Evolutionary conservation across 148 eudicot species (phyloP), one percentile per base, ranked within the genome.

Genomic region (Rheum nobile): DNA sequence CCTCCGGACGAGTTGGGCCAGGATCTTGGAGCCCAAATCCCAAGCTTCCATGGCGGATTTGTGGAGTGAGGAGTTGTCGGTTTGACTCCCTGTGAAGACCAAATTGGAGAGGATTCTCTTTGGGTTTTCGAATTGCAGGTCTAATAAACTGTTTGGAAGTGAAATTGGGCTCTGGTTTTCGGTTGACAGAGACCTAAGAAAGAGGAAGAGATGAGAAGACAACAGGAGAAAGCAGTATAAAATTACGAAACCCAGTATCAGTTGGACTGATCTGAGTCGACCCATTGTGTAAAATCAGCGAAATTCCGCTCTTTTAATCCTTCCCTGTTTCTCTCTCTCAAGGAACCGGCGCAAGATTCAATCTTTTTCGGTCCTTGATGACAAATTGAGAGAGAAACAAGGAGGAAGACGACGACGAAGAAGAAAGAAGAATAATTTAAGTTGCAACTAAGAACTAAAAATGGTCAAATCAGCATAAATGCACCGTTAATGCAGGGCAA

Each of bases 201-300:
- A 77, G 37, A 86, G 13, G 0, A 89, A 94, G 31, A 88, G 82
- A 78, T 91, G 92, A n/a, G 87, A 78, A 9, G 84, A 83, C 54
- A 91, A 74, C n/a, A 89, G 59, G 12, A 65, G 70, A 65, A 88
- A 34, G 4, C 85, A 74, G 71, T 88, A 91, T 11, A 91, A 19
- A 35, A 89, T 79, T 26, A 82, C 67, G 24, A 89, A 48, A 41
- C 79, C 86, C 83, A 83, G 78, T 69, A 88, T 14, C 1, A 89
- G 70, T 31, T 89, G 89, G 22, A 89, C 76, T 79, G 88, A 84
- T 85, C 81, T 84, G 81, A 84, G 85, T 78, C 90, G 87, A 75
- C 83, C 84, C 85, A 85, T 32, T 75, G 2, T 19, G 21, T 16
- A 19, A 1, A 48, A 48, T 48, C 55, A 9, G 22, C 22, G n/a